Evolutionary conservation across 1,284 basidiomycete species (phyloP).

Genomic region (Boletus albobrunnescens): DNA sequence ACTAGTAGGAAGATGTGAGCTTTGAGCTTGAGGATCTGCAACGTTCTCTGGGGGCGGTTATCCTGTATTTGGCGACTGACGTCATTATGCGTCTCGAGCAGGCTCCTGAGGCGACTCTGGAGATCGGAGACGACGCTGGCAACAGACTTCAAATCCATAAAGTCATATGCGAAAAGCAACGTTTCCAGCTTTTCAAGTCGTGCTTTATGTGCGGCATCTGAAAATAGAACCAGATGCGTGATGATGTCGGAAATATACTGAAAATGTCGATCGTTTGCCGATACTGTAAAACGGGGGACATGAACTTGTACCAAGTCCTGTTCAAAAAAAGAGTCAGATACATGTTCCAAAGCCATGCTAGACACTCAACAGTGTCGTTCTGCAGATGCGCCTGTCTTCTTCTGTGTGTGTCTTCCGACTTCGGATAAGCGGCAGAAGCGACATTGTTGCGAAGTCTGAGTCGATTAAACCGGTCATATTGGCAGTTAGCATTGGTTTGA

Average conservation of each 20-base stretch:
- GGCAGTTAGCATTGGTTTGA: slow-evolving; percentile 81
- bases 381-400: slow-evolving; percentile 64
- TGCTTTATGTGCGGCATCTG: slow-evolving; percentile 79
- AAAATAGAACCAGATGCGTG: slow-evolving; percentile 84
- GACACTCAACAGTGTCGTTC: slow-evolving; percentile 66
- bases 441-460: slow-evolving; percentile 77
- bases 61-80: slow-evolving; percentile 41
- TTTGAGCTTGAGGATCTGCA: slow-evolving; percentile 68
- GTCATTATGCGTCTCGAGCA: slow-evolving; percentile 57
- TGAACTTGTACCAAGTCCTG: slow-evolving; percentile 80
- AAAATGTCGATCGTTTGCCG: slow-evolving; percentile 85
- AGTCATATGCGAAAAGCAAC: slow-evolving; percentile 88
- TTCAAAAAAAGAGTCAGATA: slow-evolving; percentile 14
- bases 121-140: slow-evolving; percentile 70
- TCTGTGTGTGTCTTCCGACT: slow-evolving; percentile 33
- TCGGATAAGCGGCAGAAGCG: slow-evolving; percentile 43
- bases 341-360: neutral
- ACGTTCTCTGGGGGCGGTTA: slow-evolving; percentile 43
- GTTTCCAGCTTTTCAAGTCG: slow-evolving; percentile 78
- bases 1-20: slow-evolving; percentile 73
- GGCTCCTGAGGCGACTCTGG: slow-evolving; percentile 71
- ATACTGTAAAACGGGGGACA: slow-evolving; percentile 85
- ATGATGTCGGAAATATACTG: slow-evolving; percentile 85
- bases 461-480: slow-evolving; percentile 94
- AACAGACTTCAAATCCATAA: slow-evolving; percentile 71